phyloP scores from a whole-genome alignment of 768 basidiomycete genomes.

The Terana coerulea region DNA sequence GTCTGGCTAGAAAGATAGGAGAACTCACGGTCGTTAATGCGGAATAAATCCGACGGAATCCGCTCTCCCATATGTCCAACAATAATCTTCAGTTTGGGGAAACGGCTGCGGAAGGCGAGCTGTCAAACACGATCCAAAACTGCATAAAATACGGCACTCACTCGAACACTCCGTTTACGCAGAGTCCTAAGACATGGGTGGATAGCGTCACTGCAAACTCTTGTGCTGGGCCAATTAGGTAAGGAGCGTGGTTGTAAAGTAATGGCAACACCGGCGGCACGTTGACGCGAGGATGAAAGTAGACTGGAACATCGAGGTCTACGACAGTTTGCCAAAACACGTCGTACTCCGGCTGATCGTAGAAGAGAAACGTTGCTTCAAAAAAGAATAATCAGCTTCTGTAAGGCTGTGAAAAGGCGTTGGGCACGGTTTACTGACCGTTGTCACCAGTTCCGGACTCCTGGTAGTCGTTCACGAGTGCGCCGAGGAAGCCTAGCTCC shows the following conservation, averaged over 20 bases:
- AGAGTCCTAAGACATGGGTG: neutral
- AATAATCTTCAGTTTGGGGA: neutral
- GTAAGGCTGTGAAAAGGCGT: no score
- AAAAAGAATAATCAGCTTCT: no score
- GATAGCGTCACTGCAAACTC: conserved; percentile 3
- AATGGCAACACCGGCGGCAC: neutral
- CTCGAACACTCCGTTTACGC: conserved; percentile 2
- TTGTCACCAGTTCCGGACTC: neutral
- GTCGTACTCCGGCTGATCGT: conserved; percentile 2
- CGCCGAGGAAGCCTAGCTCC: conserved; percentile 2
- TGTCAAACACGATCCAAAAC: no score
- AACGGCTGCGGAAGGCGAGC: neutral
- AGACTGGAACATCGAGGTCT: conserved; percentile 1
- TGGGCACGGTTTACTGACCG: no score
- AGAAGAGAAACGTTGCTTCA: neutral
- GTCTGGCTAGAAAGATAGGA: neutral
- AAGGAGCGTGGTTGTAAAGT: neutral
- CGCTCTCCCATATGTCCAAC: conserved; percentile 1
- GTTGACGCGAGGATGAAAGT: neutral
- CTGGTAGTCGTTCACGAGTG: conserved; percentile 4
- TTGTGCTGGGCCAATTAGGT: neutral
- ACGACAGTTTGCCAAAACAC: conserved; percentile 2
- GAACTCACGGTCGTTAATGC: neutral
- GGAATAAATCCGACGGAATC: conserved; percentile 1
- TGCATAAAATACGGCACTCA: neutral